phyloP scores from a whole-genome alignment of 2,329 filamentous ascomycete species.

The Ceratocystis alfenasii region DNA sequence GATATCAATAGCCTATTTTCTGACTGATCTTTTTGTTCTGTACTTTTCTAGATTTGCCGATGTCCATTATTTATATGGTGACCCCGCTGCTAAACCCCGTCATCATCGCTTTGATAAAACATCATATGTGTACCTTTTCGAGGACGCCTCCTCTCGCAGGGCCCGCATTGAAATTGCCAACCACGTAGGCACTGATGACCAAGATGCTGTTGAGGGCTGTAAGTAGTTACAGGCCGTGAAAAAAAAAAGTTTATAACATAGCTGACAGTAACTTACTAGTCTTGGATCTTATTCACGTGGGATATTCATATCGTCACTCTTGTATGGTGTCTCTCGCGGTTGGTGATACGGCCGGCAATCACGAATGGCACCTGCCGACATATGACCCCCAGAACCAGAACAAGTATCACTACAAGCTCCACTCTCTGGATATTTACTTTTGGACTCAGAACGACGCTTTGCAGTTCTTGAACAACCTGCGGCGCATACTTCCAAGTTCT shows the following conservation, averaged over 20 bases:
- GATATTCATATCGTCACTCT: conserved; percentile 63
- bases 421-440: conserved; percentile 67
- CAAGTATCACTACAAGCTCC: conserved; percentile 68
- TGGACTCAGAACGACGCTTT: conserved; percentile 63
- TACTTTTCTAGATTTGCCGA: conserved; percentile 56
- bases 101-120: conserved; percentile 72
- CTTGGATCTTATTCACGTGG: conserved; percentile 51
- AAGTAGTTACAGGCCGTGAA: conserved; percentile 43
- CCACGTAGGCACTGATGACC: conserved; percentile 58
- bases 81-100: conserved; percentile 53
- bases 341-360: conserved; percentile 36
- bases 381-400: conserved; percentile 61
- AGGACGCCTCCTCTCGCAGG: conserved; percentile 54
- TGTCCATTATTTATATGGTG: conserved; percentile 65
- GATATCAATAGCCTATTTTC: too few relatives aligned
- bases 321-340: conserved; percentile 57
- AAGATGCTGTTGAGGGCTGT: conserved; percentile 71
- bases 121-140: conserved; percentile 70
- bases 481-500: conserved; percentile 48
- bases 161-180: conserved; percentile 69
- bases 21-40: conserved; percentile 6
- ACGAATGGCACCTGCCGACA: conserved; percentile 64
- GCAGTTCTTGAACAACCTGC: conserved; percentile 56
- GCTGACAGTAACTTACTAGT: conserved; percentile 58
- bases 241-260: conserved; percentile 44